Evolutionary conservation across 108 stramenopile genomes (phyloP).

Genomic region (Poteriospumella lacustris): DNA sequence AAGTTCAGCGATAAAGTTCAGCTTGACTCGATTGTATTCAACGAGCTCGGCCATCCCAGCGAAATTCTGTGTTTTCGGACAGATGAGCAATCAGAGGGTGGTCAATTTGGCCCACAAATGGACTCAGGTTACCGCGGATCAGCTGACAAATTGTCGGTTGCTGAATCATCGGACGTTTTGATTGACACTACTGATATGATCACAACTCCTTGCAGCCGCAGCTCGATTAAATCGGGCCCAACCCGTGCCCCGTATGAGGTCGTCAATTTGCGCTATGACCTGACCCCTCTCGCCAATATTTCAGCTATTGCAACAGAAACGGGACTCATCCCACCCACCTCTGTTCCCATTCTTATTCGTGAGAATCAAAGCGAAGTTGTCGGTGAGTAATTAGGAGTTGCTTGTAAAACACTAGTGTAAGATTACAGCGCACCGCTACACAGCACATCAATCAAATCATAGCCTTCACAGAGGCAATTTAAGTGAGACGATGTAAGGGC

Average conservation of each 20-base stretch:
- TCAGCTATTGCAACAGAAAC: slow-evolving; percentile 92
- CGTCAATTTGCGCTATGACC: slow-evolving; percentile 86
- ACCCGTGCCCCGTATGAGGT: slow-evolving; percentile 29
- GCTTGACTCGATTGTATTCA: slow-evolving; percentile 84
- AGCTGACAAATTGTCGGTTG: not conserved
- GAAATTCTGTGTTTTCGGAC: slow-evolving; percentile 42
- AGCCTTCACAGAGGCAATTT: not conserved
- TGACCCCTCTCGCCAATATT: slow-evolving; percentile 89
- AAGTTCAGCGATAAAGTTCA: slow-evolving; percentile 95
- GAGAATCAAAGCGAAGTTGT: slow-evolving; percentile 65
- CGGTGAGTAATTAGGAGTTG: not conserved
- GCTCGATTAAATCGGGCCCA: not conserved
- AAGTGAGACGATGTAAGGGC: not conserved
- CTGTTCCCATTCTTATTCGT: slow-evolving; percentile 86
- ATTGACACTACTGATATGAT: not conserved
- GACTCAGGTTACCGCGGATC: not conserved
- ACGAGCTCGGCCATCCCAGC: slow-evolving; percentile 88
- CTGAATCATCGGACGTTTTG: not conserved
- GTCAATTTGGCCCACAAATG: too few relatives aligned
- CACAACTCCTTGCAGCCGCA: not conserved
- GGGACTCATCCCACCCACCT: slow-evolving; percentile 90
- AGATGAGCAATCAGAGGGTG: too few relatives aligned
- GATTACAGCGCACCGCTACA: not conserved
- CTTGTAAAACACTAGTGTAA: not conserved
- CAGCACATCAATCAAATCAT: not conserved